Conservation (phyloP, 2,329 filamentous ascomycete genomes). For the Fusarium sp. region DNA sequence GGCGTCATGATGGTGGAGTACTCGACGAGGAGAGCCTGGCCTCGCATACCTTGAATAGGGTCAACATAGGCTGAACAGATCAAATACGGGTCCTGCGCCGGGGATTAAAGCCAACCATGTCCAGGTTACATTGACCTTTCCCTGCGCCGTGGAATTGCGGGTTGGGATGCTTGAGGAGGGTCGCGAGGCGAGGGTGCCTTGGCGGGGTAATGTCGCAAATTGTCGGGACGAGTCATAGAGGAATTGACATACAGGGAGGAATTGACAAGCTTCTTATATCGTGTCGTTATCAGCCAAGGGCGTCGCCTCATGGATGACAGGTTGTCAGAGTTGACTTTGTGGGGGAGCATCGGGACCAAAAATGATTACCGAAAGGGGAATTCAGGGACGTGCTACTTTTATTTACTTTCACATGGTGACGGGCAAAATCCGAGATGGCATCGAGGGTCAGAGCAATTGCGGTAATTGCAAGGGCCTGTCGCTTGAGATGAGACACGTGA, state of each 20-base stretch:
- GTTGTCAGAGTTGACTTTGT: constrained; percentile 7
- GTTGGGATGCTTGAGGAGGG: neutral
- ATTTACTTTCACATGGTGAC: constrained; percentile 7
- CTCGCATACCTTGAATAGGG: neutral
- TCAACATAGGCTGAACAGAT: neutral
- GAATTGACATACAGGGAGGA: neutral
- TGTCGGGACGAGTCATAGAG: neutral
- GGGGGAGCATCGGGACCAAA: constrained; percentile 15
- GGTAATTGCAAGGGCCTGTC: constrained; percentile 1
- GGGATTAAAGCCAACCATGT: neutral
- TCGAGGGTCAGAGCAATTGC: neutral
- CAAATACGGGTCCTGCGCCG: neutral
- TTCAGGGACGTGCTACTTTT: constrained; percentile 1
- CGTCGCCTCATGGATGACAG: neutral
- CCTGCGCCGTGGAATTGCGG: neutral
- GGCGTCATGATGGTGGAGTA: neutral
- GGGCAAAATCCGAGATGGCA: constrained; percentile 15
- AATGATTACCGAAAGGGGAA: constrained; percentile 10
- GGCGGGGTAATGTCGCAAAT: neutral
- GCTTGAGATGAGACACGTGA: constrained; percentile 1
- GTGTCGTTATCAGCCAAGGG: neutral
- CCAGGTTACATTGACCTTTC: neutral
- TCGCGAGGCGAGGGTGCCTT: neutral
- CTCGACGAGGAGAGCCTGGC: neutral
- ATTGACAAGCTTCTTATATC: neutral